Percentiles rank a stretch among this genome's conserved stretches.
phyloP scores from a whole-genome alignment of 2,329 filamentous ascomycete genomes.

The Metarhizium brunneum region DNA sequence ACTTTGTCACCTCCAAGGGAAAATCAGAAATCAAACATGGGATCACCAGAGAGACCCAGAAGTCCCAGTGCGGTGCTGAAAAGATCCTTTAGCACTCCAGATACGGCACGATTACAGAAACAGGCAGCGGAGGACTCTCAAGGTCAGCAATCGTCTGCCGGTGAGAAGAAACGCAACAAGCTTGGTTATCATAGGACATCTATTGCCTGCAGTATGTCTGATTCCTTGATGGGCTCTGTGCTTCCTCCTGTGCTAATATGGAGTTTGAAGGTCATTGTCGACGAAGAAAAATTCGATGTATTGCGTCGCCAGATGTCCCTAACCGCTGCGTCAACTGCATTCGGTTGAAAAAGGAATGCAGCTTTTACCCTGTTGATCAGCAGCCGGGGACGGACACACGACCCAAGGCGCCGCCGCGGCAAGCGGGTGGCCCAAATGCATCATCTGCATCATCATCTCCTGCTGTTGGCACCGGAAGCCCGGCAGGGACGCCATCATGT shows the following conservation, averaged over 20 bases:
- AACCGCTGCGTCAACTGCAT: conserved; percentile 88
- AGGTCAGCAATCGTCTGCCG: conserved; percentile 22
- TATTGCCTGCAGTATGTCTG: conserved; percentile 81
- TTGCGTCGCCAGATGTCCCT: conserved; percentile 66
- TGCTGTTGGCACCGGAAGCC: conserved; percentile 31
- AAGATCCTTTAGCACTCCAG: conserved; percentile 41
- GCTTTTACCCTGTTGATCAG: conserved; percentile 83
- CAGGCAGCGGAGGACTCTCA: conserved; percentile 18
- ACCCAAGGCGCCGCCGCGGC: conserved; percentile 30
- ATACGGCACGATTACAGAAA: conserved; percentile 32
- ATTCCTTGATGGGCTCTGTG: neutral
- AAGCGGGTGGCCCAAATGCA: conserved; percentile 28
- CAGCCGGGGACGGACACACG: conserved; percentile 42
- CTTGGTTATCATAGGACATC: conserved; percentile 92
- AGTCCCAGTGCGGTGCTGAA: conserved; percentile 30
- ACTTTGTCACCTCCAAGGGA: neutral
- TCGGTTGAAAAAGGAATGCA: conserved; percentile 87
- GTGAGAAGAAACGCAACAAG: conserved; percentile 67
- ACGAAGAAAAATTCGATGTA: conserved; percentile 85
- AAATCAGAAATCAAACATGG: conserved; percentile 2
- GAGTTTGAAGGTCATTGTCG: conserved; percentile 67
- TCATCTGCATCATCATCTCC: conserved; percentile 41
- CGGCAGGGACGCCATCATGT: conserved; percentile 26
- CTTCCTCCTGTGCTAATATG: neutral
- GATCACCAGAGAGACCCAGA: conserved; percentile 15